phyloP scores from a whole-genome alignment of 2,329 filamentous ascomycete genomes.

The Thermoascus crustaceus region DNA sequence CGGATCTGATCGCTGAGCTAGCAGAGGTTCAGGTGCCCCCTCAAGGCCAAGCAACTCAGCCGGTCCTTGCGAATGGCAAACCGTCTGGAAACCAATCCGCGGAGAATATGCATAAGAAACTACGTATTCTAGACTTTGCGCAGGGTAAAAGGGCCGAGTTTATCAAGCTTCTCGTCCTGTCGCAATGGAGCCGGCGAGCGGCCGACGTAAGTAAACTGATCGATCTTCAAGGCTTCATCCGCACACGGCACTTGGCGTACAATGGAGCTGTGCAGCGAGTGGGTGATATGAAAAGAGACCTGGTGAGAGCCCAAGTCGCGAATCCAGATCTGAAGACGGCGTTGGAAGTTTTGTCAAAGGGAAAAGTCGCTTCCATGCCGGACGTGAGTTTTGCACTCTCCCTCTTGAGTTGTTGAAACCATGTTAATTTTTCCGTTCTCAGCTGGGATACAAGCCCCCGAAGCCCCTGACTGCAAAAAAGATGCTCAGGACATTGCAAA shows the following conservation, averaged over 20 bases:
- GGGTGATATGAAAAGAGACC: conserved; percentile 63
- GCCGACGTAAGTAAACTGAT: conserved; percentile 78
- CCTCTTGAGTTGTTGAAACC: conserved; percentile 3
- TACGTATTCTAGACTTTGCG: conserved; percentile 64
- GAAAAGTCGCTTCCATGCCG: conserved; percentile 68
- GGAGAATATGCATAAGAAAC: conserved; percentile 69
- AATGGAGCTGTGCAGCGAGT: conserved; percentile 54
- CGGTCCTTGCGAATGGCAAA: conserved; percentile 19
- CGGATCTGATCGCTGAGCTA: conserved; percentile 61
- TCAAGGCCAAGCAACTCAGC: conserved; percentile 24
- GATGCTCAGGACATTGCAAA: conserved; percentile 64
- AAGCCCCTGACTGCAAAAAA: conserved; percentile 63
- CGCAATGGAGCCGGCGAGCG: conserved; percentile 78
- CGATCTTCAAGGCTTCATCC: conserved; percentile 71
- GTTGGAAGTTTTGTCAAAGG: conserved; percentile 72
- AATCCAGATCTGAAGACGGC: conserved; percentile 90
- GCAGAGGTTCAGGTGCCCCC: conserved; percentile 57
- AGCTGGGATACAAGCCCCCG: conserved; percentile 70
- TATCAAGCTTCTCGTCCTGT: conserved; percentile 84
- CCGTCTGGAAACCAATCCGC: conserved; percentile 27
- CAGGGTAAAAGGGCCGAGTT: conserved; percentile 76
- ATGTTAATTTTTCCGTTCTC: conserved; percentile 13
- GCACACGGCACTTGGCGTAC: conserved; percentile 54
- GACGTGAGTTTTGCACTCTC: conserved; percentile 49
- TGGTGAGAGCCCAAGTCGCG: conserved; percentile 66